Percentiles rank a stretch among this genome's conserved stretches.
Evolutionary conservation across 768 basidiomycete genomes (phyloP).

Genomic region (Psilocybe cyanescens): DNA sequence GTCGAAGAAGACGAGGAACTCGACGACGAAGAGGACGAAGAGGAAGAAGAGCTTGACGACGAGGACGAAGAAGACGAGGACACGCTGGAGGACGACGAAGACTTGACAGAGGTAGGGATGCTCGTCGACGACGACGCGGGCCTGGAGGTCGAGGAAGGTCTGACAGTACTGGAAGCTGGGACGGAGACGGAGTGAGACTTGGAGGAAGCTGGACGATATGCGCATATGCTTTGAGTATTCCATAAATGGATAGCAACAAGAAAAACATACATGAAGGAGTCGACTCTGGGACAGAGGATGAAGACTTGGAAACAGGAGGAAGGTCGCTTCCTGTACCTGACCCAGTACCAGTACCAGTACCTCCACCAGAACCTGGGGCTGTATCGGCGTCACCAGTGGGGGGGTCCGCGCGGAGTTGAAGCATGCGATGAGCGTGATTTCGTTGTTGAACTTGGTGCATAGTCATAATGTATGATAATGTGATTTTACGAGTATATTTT

Average conservation of each 20-base stretch:
- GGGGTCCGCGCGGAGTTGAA: constrained; percentile 26
- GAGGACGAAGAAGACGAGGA: constrained; percentile 17
- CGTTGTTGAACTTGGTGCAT: constrained; percentile 30
- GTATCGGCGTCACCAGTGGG: background rate
- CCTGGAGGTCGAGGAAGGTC: background rate
- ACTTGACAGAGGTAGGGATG: constrained; percentile 2
- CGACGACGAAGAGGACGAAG: constrained; percentile 15
- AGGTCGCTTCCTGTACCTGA: background rate
- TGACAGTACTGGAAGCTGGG: background rate
- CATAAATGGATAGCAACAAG: background rate
- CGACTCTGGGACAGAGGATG: background rate
- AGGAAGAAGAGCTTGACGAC: constrained; percentile 16
- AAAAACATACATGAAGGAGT: background rate
- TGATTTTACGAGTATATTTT: background rate
- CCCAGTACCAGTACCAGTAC: background rate
- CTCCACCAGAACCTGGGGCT: background rate
- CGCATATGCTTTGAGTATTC: background rate
- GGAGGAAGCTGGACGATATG: background rate
- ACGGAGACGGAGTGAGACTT: background rate
- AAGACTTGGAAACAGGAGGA: background rate
- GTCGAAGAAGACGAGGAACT: constrained; percentile 12
- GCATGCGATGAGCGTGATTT: constrained; percentile 27
- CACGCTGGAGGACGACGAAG: constrained; percentile 1
- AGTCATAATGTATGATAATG: constrained; percentile 15
- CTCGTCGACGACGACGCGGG: constrained; percentile 5